Base-by-base conservation (phyloP, 2,329 filamentous ascomycete species). In the Corynespora cassiicola region DNA sequence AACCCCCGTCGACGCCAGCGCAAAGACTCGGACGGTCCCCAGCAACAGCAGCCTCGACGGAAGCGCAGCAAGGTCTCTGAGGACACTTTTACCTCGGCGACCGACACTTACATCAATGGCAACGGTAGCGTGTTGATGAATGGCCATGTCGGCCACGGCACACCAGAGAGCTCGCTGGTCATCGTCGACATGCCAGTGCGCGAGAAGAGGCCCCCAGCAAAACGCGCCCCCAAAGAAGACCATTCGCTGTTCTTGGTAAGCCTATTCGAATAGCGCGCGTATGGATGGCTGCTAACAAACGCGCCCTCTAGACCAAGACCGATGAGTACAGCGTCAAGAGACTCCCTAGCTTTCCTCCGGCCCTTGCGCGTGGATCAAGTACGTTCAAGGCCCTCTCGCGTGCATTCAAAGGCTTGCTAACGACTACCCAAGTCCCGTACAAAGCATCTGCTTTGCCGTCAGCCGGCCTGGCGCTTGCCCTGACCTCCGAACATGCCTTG, bases 321-420 rank as follows among this genome's bases (percentile, higher is more conserved):
- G 84, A 85, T 63, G 88, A 88, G 49, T 96, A 94, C 65, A 86
- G 81, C 27, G 88, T 95, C 47, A 88, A 87, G 69, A 90, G 91
- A 67, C 79, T 96, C 20, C 88, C 88, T 40, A 85, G 87, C 38
- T 79, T 95, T 16, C 91, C 92, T 31, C 85, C 91, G 58, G 82
- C 84, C 58, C 80, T 96, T 47, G 83, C 85, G 50, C 73, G 80
- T 52, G 80, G 85, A 58, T 76, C 80, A 42, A 80, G 87, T 90
- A 77, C 66, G 82, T 49, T 43, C 44, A 29, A 55, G 32, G 39
- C 43, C 37, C 36, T 20, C 50, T 45, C 39, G 23, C 11, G n/a
- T 14, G 23, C 36, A 32, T 35, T 23, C 25, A 31, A 33, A 29
- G 22, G 16, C 14, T 12, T 32, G 34, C 56, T 61, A 46, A 65